These are phyloP conservation scores for Talaromyces borbonicus DNA, from an alignment of 495 filamentous ascomycete species.

Conservation along the genomic window DNA sequence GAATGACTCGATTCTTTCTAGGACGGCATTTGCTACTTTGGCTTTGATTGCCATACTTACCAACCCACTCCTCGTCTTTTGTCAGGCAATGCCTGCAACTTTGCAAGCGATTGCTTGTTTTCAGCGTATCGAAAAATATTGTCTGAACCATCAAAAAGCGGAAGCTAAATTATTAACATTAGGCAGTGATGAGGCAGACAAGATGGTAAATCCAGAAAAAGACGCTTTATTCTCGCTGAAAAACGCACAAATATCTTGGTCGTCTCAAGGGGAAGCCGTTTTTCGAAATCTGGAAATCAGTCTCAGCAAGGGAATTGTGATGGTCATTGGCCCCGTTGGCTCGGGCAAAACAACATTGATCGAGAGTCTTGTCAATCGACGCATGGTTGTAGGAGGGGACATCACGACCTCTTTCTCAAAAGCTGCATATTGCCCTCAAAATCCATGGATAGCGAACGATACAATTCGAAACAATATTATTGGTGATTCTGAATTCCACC, in stretches of 20 bases:
- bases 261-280: constrained; percentile 9
- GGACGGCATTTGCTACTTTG: constrained; percentile 47
- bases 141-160: no score
- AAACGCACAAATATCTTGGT: constrained; percentile 8
- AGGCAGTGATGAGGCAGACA: no score
- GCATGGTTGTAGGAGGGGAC: constrained; percentile 14
- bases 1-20: constrained; percentile 34
- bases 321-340: constrained; percentile 30
- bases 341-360: constrained; percentile 34
- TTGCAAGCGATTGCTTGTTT: constrained; percentile 47
- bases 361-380: constrained; percentile 18
- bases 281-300: constrained; percentile 17
- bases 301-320: constrained; percentile 25
- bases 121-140: constrained; percentile 47
- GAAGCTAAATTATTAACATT: no score
- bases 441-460: constrained; percentile 29
- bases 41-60: constrained; percentile 51
- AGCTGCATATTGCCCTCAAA: constrained; percentile 32
- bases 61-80: constrained; percentile 41
- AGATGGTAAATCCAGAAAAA: no score
- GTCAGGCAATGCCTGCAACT: constrained; percentile 44
- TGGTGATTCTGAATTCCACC: constrained; percentile 13
- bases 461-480: constrained; percentile 31
- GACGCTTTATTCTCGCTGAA: constrained; percentile 9
- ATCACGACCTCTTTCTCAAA: not conserved